These are phyloP conservation scores for Talinum fruticosum DNA, from an alignment of 148 eudicot genomes.

Conservation along the genomic window DNA sequence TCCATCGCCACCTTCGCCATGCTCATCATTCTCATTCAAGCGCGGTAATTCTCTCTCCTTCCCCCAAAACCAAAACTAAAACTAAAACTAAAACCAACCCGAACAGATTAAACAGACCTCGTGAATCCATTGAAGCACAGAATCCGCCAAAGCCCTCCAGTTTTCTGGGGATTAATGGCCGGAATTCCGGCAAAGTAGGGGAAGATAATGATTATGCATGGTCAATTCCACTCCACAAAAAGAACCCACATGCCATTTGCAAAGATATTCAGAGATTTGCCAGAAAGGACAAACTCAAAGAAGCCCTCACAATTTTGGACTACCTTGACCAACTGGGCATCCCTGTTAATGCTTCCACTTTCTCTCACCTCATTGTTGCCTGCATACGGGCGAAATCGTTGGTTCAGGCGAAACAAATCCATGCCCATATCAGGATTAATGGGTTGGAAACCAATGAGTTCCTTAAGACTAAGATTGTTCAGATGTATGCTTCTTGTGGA, in stretches of 20 bases:
- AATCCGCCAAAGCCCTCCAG: constrained; percentile 4
- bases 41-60: background rate
- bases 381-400: constrained; percentile 50
- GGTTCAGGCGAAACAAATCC: constrained; percentile 44
- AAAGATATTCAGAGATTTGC: constrained; percentile 60
- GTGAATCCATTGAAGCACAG: background rate
- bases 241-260: constrained; percentile 62
- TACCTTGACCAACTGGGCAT: constrained; percentile 62
- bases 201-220: constrained; percentile 37
- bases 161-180: background rate
- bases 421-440: constrained; percentile 54
- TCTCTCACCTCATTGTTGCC: constrained; percentile 54
- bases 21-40: constrained; percentile 12
- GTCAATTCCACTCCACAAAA: constrained; percentile 58
- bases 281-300: constrained; percentile 46
- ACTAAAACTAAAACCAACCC: background rate
- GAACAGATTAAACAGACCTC: background rate
- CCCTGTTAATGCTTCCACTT: constrained; percentile 76
- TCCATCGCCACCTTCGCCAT: constrained; percentile 28
- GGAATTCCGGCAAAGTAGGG: background rate
- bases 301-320: constrained; percentile 60
- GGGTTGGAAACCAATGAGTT: constrained; percentile 71
- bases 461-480: constrained; percentile 56
- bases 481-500: constrained; percentile 76
- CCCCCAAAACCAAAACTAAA: constrained; percentile 21